phyloP scores from a whole-genome alignment of 148 eudicot species.

The Pouteria glomerata region DNA sequence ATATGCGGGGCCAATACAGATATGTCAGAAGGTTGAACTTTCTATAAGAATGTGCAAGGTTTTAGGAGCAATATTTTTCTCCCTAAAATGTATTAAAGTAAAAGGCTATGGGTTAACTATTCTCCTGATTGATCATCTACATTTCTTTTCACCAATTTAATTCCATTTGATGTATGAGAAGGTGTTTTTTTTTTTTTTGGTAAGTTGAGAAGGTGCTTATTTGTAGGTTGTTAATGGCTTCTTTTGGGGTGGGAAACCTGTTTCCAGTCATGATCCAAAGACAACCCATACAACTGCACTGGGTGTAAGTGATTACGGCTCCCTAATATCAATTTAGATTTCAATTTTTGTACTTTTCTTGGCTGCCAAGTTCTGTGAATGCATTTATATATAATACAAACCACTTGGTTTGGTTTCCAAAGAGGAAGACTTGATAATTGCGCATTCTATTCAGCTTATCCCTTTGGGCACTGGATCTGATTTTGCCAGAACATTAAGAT shows the following conservation, averaged over 20 bases:
- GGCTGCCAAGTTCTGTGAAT: conserved; percentile 13
- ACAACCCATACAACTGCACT: conserved; percentile 61
- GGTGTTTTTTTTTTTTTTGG: no score
- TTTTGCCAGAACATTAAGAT: conserved; percentile 88
- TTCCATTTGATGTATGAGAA: background rate
- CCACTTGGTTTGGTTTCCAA: conserved; percentile 7
- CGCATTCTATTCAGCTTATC: conserved; percentile 58
- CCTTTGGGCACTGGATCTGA: conserved; percentile 99
- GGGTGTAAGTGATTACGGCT: conserved; percentile 64
- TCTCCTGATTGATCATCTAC: background rate
- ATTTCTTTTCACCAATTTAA: background rate
- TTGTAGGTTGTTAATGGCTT: conserved; percentile 94
- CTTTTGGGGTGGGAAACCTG: conserved; percentile 71
- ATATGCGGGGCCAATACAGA: background rate
- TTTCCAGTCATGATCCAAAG: conserved; percentile 33
- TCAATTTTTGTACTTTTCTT: background rate
- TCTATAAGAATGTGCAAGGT: background rate
- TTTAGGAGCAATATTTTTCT: background rate
- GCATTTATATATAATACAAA: conserved; percentile 7
- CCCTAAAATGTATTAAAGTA: no score
- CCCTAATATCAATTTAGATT: conserved; percentile 3
- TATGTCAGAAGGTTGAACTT: background rate
- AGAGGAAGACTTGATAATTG: background rate
- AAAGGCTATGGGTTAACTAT: background rate
- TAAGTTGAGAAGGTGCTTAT: background rate